Evolutionary conservation across 75 land plant species (phyloP).

Genomic region (Gnetum montanum): DNA sequence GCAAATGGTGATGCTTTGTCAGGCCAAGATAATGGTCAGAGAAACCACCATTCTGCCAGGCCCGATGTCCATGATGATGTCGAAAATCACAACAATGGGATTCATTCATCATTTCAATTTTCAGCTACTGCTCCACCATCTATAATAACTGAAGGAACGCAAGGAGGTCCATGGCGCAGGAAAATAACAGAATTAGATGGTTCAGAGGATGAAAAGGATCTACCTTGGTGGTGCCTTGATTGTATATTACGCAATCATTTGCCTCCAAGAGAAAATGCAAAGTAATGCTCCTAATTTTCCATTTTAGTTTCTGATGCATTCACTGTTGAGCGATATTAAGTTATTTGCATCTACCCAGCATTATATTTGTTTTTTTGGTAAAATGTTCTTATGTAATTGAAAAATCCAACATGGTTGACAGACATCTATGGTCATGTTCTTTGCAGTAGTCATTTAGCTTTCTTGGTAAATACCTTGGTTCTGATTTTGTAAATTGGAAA

Average conservation of each 20-base stretch:
- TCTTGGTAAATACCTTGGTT: too few species aligned
- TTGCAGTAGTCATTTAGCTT: too few species aligned
- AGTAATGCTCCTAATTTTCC: slow-evolving; percentile 34
- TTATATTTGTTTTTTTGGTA: slow-evolving; percentile 1
- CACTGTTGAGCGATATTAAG: too few species aligned
- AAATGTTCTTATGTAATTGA: too few species aligned
- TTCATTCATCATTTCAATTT: slow-evolving; percentile 77
- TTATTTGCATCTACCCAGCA: not conserved
- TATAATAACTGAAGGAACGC: slow-evolving; percentile 88
- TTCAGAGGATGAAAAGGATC: slow-evolving; percentile 82
- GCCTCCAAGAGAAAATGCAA: slow-evolving; percentile 82
- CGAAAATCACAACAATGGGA: slow-evolving; percentile 35
- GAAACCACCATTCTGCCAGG: slow-evolving; percentile 43
- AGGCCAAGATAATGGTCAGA: slow-evolving; percentile 26
- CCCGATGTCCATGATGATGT: slow-evolving; percentile 42
- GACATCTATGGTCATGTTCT: too few species aligned
- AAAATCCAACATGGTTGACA: too few species aligned
- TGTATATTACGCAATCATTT: slow-evolving; percentile 68
- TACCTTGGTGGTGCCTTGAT: slow-evolving; percentile 92
- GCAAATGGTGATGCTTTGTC: slow-evolving; percentile 58
- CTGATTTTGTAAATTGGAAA: too few species aligned
- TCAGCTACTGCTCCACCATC: slow-evolving; percentile 79
- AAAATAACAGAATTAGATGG: slow-evolving; percentile 80
- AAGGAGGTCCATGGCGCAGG: slow-evolving; percentile 96
- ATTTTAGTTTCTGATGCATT: too few species aligned